Percentiles rank a stretch among this genome's conserved stretches.
phyloP scores from a whole-genome alignment of 176 grass and related monocot species.

The Alopecurus myosuroides region DNA sequence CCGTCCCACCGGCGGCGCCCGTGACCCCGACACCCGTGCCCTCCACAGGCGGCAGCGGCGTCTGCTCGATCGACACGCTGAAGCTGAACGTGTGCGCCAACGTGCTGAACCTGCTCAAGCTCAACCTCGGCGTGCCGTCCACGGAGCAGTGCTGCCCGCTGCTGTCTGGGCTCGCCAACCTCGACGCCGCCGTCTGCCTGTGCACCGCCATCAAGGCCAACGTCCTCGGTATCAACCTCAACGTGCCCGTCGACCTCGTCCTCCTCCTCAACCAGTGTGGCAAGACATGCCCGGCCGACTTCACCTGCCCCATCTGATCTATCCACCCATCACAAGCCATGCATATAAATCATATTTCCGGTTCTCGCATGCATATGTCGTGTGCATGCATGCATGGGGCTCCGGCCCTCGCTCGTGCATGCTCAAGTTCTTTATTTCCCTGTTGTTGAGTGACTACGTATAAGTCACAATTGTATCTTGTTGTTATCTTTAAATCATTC shows the following conservation, averaged over 20 bases:
- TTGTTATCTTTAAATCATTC: not conserved
- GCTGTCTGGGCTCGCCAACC: conserved; percentile 17
- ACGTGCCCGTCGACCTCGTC: conserved; percentile 42
- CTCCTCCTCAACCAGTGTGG: conserved; percentile 64
- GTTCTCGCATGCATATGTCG: too few species aligned
- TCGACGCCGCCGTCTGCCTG: conserved; percentile 48
- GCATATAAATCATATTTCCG: too few species aligned
- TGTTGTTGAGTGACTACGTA: not conserved
- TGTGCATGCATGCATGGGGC: too few species aligned
- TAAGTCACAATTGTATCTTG: not conserved
- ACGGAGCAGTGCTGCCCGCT: conserved; percentile 37
- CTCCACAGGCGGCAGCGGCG: not conserved
- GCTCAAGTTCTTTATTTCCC: not conserved
- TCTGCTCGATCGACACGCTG: conserved; percentile 39
- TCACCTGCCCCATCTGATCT: conserved; percentile 32
- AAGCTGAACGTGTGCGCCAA: conserved; percentile 36
- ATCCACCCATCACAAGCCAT: not conserved
- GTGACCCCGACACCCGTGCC: not conserved
- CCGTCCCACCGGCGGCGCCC: not conserved
- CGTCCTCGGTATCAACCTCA: conserved; percentile 49
- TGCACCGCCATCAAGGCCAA: conserved; percentile 58
- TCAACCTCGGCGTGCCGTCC: conserved; percentile 14
- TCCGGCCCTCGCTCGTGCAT: not conserved
- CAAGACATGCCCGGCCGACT: conserved; percentile 49
- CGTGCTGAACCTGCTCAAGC: conserved; percentile 35